A percentile compares a stretch with the other conserved stretches of the same genome.
Evolutionary conservation across 805 yeast species (phyloP).

Genomic region (Blastobotrys parvus): DNA sequence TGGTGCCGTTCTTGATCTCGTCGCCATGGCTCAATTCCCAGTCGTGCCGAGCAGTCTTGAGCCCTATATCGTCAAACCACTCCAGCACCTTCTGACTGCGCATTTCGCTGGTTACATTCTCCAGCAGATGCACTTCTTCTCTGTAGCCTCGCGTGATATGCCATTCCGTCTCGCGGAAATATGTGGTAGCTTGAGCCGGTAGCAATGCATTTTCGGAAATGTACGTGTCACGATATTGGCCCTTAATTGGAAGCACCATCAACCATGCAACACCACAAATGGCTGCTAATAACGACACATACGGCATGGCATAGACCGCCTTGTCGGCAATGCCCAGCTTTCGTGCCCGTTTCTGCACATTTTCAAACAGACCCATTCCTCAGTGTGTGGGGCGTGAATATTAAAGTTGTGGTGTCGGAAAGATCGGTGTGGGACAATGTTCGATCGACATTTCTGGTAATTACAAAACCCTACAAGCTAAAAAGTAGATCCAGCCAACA

Average conservation of each 20-base stretch:
- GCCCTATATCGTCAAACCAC: constrained; percentile 70
- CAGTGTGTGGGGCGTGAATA: neutral
- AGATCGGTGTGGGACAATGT: no score
- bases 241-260: constrained; percentile 60
- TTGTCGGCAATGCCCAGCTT: constrained; percentile 23
- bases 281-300: constrained; percentile 22
- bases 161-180: constrained; percentile 93
- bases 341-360: constrained; percentile 21
- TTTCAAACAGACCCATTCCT: constrained; percentile 30
- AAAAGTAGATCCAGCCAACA: constrained; percentile 71
- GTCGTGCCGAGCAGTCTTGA: constrained; percentile 45
- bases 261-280: constrained; percentile 48
- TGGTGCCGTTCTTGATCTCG: constrained; percentile 30
- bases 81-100: constrained; percentile 40
- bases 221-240: constrained; percentile 75
- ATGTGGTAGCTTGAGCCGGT: constrained; percentile 93
- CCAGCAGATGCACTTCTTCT: constrained; percentile 40
- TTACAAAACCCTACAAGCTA: no score
- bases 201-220: constrained; percentile 92
- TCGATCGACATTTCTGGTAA: no score
- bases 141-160: constrained; percentile 80
- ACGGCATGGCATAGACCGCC: constrained; percentile 20
- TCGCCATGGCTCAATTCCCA: constrained; percentile 24
- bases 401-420: no score
- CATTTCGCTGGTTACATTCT: constrained; percentile 18